Percentiles rank a stretch among this genome's conserved stretches.
These are phyloP conservation scores for Moesziomyces globuligerus DNA, from an alignment of 1,284 basidiomycete species.

Conservation along the genomic window DNA sequence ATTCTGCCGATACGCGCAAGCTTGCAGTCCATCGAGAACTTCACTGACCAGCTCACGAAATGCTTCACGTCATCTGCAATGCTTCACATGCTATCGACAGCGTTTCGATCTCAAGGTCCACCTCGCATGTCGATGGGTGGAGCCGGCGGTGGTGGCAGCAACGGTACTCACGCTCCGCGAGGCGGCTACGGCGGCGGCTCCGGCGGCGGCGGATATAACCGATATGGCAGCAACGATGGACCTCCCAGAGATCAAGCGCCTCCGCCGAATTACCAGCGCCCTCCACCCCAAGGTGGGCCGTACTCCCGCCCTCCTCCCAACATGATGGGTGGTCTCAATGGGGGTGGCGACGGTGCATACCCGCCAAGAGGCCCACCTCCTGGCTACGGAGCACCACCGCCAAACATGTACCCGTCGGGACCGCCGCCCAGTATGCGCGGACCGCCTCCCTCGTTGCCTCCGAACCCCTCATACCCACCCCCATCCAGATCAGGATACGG, in stretches of 20 bases:
- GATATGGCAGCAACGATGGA: constrained; percentile 21
- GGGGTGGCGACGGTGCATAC: constrained; percentile 22
- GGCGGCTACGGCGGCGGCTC: constrained; percentile 10
- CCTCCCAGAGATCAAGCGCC: constrained; percentile 19
- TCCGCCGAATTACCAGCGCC: constrained; percentile 35
- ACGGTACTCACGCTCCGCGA: constrained; percentile 3
- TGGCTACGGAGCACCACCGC: constrained; percentile 33
- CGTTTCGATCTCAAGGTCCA: constrained; percentile 36
- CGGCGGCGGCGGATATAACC: constrained; percentile 20
- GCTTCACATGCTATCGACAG: constrained; percentile 7
- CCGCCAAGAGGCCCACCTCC: constrained; percentile 36
- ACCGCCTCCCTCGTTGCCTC: constrained; percentile 14
- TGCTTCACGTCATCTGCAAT: background rate
- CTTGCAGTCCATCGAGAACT: background rate
- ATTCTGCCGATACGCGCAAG: too few relatives aligned
- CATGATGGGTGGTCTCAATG: constrained; percentile 23
- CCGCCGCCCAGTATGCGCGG: constrained; percentile 39
- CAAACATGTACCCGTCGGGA: constrained; percentile 15
- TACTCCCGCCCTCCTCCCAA: constrained; percentile 43
- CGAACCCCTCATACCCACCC: constrained; percentile 19
- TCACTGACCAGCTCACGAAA: too few relatives aligned
- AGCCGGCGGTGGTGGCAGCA: constrained; percentile 6
- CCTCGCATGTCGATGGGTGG: constrained; percentile 25
- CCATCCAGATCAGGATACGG: constrained; percentile 30
- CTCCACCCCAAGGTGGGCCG: constrained; percentile 24